Evolutionary conservation across 1,139 yeast genomes (phyloP).

Genomic region (Sugiyamaella sp.): DNA sequence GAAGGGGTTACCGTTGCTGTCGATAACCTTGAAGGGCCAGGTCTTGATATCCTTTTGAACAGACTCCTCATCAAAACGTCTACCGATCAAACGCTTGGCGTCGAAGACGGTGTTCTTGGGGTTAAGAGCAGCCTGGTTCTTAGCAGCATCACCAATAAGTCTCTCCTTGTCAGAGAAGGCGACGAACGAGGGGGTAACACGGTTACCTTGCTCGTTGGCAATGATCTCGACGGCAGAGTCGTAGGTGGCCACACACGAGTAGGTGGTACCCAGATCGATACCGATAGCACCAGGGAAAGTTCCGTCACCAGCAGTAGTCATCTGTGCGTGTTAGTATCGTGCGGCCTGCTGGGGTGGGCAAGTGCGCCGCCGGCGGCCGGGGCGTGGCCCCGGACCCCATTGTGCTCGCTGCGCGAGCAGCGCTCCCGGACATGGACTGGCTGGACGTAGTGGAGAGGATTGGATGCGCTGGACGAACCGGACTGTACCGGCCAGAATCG

Average conservation of each 20-base stretch:
- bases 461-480: no score
- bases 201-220: constrained; percentile 99
- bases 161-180: constrained; percentile 98
- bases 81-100: constrained; percentile 97
- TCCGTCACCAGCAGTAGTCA: constrained; percentile 63
- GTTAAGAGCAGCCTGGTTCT: constrained; percentile 98
- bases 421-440: no score
- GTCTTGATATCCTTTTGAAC: constrained; percentile 96
- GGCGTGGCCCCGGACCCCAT: background rate
- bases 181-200: constrained; percentile 97
- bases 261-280: constrained; percentile 89
- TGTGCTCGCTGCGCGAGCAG: background rate
- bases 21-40: constrained; percentile 95
- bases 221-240: constrained; percentile 83
- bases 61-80: constrained; percentile 85
- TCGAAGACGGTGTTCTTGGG: constrained; percentile 96
- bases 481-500: no score
- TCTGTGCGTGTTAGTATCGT: constrained; percentile 18
- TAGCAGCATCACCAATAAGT: constrained; percentile 98
- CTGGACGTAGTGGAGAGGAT: no score
- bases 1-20: constrained; percentile 83
- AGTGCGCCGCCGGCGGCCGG: background rate
- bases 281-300: constrained; percentile 99
- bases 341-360: background rate
- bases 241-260: constrained; percentile 88